A percentile compares a stretch with the other conserved stretches of the same genome.
Evolutionary conservation across 768 basidiomycete species (phyloP).

Genomic region (Cystobasidium ongulense): DNA sequence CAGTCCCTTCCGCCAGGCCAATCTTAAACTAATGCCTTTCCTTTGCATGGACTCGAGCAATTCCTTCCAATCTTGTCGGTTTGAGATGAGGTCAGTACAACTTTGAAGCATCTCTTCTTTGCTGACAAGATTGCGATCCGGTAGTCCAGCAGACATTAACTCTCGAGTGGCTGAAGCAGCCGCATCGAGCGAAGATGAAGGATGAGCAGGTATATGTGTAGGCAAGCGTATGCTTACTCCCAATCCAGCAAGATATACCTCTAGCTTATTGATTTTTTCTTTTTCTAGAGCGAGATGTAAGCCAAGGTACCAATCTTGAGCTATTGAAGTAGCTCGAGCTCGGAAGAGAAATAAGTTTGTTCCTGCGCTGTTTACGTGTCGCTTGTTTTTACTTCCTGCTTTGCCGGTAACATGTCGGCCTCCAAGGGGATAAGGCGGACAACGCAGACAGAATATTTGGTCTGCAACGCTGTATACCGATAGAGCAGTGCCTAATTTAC

Average conservation of each 20-base stretch:
- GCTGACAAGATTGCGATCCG: slow-evolving; percentile 7
- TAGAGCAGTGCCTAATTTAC: not conserved
- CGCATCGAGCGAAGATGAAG: not conserved
- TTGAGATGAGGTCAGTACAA: not conserved
- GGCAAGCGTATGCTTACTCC: slow-evolving; percentile 3
- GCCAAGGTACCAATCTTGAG: slow-evolving; percentile 26
- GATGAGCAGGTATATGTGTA: not conserved
- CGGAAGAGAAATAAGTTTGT: slow-evolving; percentile 9
- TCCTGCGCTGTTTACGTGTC: not conserved
- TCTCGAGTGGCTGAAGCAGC: not conserved
- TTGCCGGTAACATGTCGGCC: slow-evolving; percentile 1
- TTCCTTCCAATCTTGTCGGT: slow-evolving; percentile 16
- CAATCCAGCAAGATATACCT: not conserved
- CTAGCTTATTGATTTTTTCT: not conserved
- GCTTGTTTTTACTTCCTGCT: slow-evolving; percentile 10
- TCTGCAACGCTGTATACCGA: slow-evolving; percentile 9
- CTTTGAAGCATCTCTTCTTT: slow-evolving; percentile 28
- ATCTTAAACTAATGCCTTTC: not conserved
- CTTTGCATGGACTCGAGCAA: not conserved
- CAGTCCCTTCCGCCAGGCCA: slow-evolving; percentile 18
- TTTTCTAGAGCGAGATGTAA: slow-evolving; percentile 13
- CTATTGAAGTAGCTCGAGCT: slow-evolving; percentile 9
- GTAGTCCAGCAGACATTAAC: not conserved
- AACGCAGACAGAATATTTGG: slow-evolving; percentile 1
- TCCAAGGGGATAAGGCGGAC: not conserved